Conservation (phyloP, 768 basidiomycete genomes). For the Suillus paluster region DNA sequence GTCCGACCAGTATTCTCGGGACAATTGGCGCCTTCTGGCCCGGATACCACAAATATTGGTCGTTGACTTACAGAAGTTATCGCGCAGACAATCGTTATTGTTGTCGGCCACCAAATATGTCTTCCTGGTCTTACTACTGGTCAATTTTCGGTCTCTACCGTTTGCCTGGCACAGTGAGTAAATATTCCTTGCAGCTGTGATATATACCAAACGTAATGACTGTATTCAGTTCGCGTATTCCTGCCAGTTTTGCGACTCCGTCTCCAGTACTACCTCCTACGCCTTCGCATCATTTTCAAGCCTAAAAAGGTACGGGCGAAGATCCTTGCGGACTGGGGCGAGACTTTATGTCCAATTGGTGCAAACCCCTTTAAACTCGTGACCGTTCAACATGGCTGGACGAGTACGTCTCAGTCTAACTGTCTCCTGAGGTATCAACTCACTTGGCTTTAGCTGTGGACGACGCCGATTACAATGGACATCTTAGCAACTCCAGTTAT, state of each 20-base stretch:
- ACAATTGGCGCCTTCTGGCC: neutral
- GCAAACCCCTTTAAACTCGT: constrained; percentile 54
- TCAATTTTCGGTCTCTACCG: constrained; percentile 66
- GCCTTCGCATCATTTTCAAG: constrained; percentile 43
- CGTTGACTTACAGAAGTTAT: neutral
- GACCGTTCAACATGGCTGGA: constrained; percentile 50
- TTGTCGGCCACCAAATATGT: constrained; percentile 46
- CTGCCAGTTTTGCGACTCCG: constrained; percentile 46
- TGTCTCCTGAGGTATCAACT: constrained; percentile 10
- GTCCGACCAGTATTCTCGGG: neutral
- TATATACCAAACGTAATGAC: neutral
- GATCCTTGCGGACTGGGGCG: constrained; percentile 49
- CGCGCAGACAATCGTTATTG: neutral
- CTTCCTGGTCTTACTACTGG: constrained; percentile 51
- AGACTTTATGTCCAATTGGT: constrained; percentile 56
- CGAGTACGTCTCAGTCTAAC: constrained; percentile 45
- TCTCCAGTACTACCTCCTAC: constrained; percentile 37
- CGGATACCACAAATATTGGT: constrained; percentile 1
- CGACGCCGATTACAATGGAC: constrained; percentile 74
- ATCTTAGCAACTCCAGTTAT: constrained; percentile 84
- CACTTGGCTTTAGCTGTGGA: constrained; percentile 52
- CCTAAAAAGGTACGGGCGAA: constrained; percentile 35
- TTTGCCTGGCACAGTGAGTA: constrained; percentile 71
- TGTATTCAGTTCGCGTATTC: constrained; percentile 54
- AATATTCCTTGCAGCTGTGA: neutral